A percentile compares a stretch with the other conserved stretches of the same genome.
phyloP scores from a whole-genome alignment of 2,329 filamentous ascomycete species.

The Arthrobotrys megalospora region DNA sequence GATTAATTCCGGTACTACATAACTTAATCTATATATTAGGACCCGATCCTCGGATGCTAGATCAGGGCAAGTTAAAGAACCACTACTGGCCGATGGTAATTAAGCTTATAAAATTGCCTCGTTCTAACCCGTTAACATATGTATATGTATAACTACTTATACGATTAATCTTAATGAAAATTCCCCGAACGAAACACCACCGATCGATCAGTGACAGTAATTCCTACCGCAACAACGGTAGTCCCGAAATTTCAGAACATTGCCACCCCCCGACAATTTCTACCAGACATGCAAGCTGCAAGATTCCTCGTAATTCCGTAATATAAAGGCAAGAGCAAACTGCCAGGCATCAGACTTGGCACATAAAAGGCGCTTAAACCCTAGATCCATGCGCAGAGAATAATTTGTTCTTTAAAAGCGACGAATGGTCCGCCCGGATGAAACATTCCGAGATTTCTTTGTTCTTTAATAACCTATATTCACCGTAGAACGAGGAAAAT shows the following conservation, averaged over 20 bases:
- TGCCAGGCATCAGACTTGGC: conserved; percentile 2
- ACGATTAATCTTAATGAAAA: too few species aligned
- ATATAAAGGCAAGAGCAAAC: conserved; percentile 4
- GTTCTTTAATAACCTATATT: background rate
- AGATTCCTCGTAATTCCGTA: background rate
- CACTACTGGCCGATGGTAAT: too few species aligned
- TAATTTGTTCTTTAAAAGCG: background rate
- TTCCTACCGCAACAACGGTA: too few species aligned
- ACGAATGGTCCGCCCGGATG: background rate
- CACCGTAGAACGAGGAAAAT: background rate
- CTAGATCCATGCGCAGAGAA: background rate
- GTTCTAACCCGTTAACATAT: too few species aligned
- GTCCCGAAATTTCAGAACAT: background rate
- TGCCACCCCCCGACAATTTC: background rate
- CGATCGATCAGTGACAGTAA: too few species aligned
- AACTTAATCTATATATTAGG: too few species aligned
- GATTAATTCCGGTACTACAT: too few species aligned
- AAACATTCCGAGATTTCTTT: background rate
- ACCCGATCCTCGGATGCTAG: too few species aligned
- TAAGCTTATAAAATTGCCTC: too few species aligned
- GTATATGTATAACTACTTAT: too few species aligned
- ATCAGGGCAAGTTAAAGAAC: too few species aligned
- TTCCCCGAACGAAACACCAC: too few species aligned
- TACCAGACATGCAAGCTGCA: background rate
- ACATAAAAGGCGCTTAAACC: background rate